These are phyloP conservation scores for Alternaria gansuensis DNA, from an alignment of 2,329 filamentous ascomycete species.

Conservation along the genomic window DNA sequence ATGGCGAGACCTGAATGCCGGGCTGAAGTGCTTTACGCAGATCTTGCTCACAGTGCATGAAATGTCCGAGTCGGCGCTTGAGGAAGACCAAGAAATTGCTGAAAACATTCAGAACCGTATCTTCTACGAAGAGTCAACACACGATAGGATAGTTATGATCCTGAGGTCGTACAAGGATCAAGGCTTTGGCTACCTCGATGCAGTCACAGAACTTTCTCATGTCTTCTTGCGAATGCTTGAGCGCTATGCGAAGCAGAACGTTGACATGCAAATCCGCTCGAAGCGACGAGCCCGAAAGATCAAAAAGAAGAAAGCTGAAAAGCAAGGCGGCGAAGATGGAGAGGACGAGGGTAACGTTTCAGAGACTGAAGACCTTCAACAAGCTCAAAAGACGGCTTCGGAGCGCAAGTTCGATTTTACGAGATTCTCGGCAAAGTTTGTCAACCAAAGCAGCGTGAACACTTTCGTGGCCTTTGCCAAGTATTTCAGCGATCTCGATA, in stretches of 20 bases:
- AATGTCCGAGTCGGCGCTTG: constrained; percentile 82
- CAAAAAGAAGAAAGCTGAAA: constrained; percentile 66
- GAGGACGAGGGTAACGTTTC: constrained; percentile 66
- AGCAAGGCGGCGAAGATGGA: constrained; percentile 59
- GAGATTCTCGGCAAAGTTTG: constrained; percentile 81
- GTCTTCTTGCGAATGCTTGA: constrained; percentile 93
- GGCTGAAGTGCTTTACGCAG: constrained; percentile 94
- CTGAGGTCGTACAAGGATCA: constrained; percentile 90
- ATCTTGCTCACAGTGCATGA: constrained; percentile 91
- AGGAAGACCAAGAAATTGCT: constrained; percentile 97
- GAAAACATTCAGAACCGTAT: constrained; percentile 96
- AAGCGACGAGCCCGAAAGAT: constrained; percentile 76
- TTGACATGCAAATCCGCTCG: constrained; percentile 90
- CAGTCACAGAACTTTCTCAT: constrained; percentile 87
- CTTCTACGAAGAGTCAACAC: constrained; percentile 97
- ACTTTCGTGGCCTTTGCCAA: constrained; percentile 83
- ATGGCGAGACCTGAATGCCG: constrained; percentile 85
- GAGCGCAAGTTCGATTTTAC: constrained; percentile 96
- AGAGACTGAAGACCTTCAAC: constrained; percentile 71
- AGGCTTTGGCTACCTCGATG: constrained; percentile 91
- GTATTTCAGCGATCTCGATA: constrained; percentile 81
- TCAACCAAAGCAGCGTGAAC: constrained; percentile 84
- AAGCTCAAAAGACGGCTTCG: constrained; percentile 73
- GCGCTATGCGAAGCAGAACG: constrained; percentile 92
- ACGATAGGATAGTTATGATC: constrained; percentile 84